Evolutionary conservation across 1,284 basidiomycete species (phyloP).

Genomic region (Cystobasidium slooffiae): DNA sequence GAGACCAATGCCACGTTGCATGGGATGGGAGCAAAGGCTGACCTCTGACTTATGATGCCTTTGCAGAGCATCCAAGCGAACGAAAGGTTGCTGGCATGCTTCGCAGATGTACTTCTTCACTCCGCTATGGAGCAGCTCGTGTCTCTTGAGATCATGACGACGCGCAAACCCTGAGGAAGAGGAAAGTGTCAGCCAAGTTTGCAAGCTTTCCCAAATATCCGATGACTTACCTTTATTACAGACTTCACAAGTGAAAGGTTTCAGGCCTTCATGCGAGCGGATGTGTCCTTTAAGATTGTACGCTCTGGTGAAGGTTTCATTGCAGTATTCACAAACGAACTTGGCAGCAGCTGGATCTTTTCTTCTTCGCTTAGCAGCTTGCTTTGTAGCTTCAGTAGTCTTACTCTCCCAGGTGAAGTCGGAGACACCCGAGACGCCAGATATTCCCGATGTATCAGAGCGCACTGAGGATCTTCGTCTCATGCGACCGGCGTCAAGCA

Average conservation of each 20-base stretch:
- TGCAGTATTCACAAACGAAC: conserved; percentile 60
- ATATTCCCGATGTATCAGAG: conserved; percentile 30
- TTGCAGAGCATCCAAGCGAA: conserved; percentile 76
- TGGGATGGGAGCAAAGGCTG: background rate
- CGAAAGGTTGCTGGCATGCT: conserved; percentile 76
- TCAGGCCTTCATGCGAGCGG: conserved; percentile 77
- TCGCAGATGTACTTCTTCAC: conserved; percentile 75
- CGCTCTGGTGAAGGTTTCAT: conserved; percentile 77
- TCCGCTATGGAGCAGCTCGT: conserved; percentile 76
- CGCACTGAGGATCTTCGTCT: conserved; percentile 36
- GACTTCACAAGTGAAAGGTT: conserved; percentile 81
- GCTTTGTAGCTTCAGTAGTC: conserved; percentile 44
- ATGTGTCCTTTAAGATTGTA: conserved; percentile 80
- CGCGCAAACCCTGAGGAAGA: conserved; percentile 63
- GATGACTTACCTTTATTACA: conserved; percentile 74
- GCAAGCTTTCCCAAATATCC: background rate
- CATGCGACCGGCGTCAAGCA: background rate
- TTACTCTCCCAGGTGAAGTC: conserved; percentile 36
- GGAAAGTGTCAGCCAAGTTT: background rate
- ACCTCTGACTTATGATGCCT: conserved; percentile 60
- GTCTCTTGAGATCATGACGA: conserved; percentile 79
- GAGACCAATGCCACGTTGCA: background rate
- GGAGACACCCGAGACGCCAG: conserved; percentile 19
- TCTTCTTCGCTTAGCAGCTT: conserved; percentile 38
- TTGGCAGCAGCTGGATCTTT: conserved; percentile 35